Percentiles rank a stretch among this genome's conserved stretches.
These are phyloP conservation scores for Dispira simplex DNA, from an alignment of 192 early-diverging fungal genomes.

Conservation along the genomic window DNA sequence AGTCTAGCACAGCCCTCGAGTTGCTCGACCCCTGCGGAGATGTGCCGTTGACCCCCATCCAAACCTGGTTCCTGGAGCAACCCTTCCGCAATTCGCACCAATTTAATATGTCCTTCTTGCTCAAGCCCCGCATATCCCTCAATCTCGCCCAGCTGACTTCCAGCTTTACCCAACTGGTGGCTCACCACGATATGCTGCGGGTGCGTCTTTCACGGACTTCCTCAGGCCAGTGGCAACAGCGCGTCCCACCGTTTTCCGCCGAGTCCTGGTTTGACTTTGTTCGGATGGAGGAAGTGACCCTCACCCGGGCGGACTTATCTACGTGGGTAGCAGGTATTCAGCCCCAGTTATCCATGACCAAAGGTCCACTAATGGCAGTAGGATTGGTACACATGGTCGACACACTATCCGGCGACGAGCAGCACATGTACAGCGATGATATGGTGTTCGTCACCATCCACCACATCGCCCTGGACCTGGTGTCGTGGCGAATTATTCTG, in stretches of 20 bases:
- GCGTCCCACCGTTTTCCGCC: not conserved
- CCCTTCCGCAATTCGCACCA: not conserved
- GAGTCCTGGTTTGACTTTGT: not conserved
- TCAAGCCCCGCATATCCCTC: not conserved
- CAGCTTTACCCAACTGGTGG: not conserved
- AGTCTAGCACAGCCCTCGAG: not conserved
- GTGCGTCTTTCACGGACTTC: not conserved
- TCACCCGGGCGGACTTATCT: not conserved
- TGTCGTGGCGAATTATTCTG: conserved; percentile 21
- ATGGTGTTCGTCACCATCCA: conserved; percentile 15
- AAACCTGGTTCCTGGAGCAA: conserved; percentile 9
- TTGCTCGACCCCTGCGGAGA: not conserved
- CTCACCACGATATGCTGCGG: conserved; percentile 9
- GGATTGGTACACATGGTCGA: conserved; percentile 12
- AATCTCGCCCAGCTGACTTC: not conserved
- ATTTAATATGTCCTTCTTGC: conserved; percentile 1
- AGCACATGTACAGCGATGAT: not conserved
- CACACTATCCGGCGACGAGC: not conserved
- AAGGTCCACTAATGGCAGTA: not conserved
- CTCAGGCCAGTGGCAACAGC: not conserved
- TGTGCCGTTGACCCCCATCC: conserved; percentile 6
- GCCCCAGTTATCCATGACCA: not conserved
- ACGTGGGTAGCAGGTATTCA: not conserved
- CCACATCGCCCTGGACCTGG: conserved; percentile 19
- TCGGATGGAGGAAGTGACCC: not conserved